These are phyloP conservation scores for Botrytis paeoniae DNA, from an alignment of 2,329 filamentous ascomycete species.

Conservation along the genomic window DNA sequence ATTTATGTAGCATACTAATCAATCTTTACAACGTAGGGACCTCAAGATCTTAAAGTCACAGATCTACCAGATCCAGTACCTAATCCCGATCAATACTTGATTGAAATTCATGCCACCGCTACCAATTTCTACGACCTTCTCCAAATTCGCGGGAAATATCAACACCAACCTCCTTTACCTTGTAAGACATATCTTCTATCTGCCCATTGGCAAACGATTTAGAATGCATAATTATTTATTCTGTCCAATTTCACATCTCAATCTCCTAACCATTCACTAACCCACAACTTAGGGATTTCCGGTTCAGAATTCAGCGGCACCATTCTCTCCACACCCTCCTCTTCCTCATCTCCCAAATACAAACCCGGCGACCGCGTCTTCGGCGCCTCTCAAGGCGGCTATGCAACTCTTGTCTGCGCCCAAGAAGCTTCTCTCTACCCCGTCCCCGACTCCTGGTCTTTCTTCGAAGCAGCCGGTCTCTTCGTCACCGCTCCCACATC, in stretches of 20 bases:
- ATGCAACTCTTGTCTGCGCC: slow-evolving; percentile 71
- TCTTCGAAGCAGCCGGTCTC: slow-evolving; percentile 78
- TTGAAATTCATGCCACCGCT: slow-evolving; percentile 80
- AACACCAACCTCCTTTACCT: slow-evolving; percentile 80
- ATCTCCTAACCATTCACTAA: background rate
- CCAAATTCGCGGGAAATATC: slow-evolving; percentile 94
- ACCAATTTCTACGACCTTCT: slow-evolving; percentile 98
- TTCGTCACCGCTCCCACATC: slow-evolving; percentile 91
- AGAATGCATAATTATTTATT: background rate
- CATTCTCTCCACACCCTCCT: slow-evolving; percentile 63
- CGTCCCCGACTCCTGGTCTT: slow-evolving; percentile 78
- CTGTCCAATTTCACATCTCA: too few relatives aligned
- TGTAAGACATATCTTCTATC: slow-evolving; percentile 45
- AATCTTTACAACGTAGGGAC: slow-evolving; percentile 52
- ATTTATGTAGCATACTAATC: background rate
- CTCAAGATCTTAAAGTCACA: slow-evolving; percentile 72
- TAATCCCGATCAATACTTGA: slow-evolving; percentile 72
- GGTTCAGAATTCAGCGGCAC: slow-evolving; percentile 85
- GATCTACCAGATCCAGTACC: slow-evolving; percentile 73
- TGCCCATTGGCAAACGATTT: background rate
- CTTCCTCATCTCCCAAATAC: slow-evolving; percentile 56
- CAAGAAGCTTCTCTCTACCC: slow-evolving; percentile 66
- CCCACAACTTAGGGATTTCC: slow-evolving; percentile 50
- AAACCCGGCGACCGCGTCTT: slow-evolving; percentile 81
- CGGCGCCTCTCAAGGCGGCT: slow-evolving; percentile 81